phyloP scores from a whole-genome alignment of 805 yeast genomes.

The Maudiozyma saulgeensis region DNA sequence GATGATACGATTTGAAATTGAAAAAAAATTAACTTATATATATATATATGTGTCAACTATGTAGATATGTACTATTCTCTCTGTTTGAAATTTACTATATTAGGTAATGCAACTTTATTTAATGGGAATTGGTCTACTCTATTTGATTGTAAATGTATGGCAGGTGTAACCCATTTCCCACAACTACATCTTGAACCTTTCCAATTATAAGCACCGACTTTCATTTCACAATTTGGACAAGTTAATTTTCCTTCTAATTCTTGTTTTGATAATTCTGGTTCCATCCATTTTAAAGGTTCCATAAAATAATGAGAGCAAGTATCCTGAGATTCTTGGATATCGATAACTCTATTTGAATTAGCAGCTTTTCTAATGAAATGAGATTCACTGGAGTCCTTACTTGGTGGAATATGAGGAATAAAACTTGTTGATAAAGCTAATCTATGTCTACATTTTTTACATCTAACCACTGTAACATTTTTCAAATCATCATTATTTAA shows the following conservation, averaged over 20 bases:
- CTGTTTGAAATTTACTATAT: constrained; percentile 15
- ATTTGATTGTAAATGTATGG: constrained; percentile 68
- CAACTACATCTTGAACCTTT: constrained; percentile 90
- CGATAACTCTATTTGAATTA: constrained; percentile 49
- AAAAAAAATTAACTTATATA: not conserved
- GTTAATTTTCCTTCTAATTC: constrained; percentile 77
- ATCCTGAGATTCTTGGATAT: constrained; percentile 45
- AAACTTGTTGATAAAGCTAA: constrained; percentile 57
- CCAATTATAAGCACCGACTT: constrained; percentile 92
- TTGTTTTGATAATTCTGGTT: constrained; percentile 58
- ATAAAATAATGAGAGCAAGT: constrained; percentile 77
- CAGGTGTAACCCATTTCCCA: constrained; percentile 93
- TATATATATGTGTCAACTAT: not conserved
- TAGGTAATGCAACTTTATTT: constrained; percentile 14
- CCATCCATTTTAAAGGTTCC: constrained; percentile 93
- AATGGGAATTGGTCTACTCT: constrained; percentile 60
- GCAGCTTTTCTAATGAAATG: constrained; percentile 57
- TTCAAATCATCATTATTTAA: constrained; percentile 21
- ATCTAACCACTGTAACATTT: constrained; percentile 41
- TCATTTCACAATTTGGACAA: constrained; percentile 77
- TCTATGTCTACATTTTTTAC: constrained; percentile 71
- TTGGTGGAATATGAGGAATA: constrained; percentile 60
- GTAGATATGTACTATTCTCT: not conserved
- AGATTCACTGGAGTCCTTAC: constrained; percentile 52
- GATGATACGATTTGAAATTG: not conserved